Conservation (phyloP, 257 asterid species). For the Nicotiana undulata region DNA sequence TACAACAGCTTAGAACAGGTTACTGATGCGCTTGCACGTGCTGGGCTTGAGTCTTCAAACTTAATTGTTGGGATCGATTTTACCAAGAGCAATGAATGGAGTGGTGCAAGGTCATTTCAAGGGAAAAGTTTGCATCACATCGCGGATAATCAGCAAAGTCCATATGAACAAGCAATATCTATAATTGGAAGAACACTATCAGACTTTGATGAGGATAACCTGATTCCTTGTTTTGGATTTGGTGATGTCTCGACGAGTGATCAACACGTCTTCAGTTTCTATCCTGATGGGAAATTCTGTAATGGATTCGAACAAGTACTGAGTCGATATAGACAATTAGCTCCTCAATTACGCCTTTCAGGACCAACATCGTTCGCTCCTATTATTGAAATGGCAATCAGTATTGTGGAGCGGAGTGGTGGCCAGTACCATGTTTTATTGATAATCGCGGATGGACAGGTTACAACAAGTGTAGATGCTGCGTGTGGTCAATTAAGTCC, state of each 20-base stretch:
- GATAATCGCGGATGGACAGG: too few relatives aligned
- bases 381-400: too few relatives aligned
- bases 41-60: too few relatives aligned
- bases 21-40: slow-evolving; percentile 23
- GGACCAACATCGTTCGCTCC: too few relatives aligned
- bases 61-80: slow-evolving; percentile 33
- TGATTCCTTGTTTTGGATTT: slow-evolving; percentile 80
- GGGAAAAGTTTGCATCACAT: slow-evolving; percentile 76
- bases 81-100: slow-evolving; percentile 96
- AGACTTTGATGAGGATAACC: slow-evolving; percentile 78
- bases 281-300: too few relatives aligned
- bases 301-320: too few relatives aligned
- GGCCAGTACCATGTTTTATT: too few relatives aligned
- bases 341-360: too few relatives aligned
- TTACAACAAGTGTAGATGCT: too few relatives aligned
- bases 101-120: slow-evolving; percentile 28
- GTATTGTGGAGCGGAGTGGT: too few relatives aligned
- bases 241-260: slow-evolving; percentile 96
- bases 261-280: slow-evolving; percentile 65
- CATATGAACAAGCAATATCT: too few relatives aligned
- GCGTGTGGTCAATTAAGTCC: slow-evolving; percentile 36
- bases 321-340: too few relatives aligned
- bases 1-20: slow-evolving; percentile 72
- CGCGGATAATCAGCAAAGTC: slow-evolving; percentile 38
- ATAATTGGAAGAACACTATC: slow-evolving; percentile 62